Evolutionary conservation across 768 basidiomycete species (phyloP).

Genomic region (Collybia nuda): DNA sequence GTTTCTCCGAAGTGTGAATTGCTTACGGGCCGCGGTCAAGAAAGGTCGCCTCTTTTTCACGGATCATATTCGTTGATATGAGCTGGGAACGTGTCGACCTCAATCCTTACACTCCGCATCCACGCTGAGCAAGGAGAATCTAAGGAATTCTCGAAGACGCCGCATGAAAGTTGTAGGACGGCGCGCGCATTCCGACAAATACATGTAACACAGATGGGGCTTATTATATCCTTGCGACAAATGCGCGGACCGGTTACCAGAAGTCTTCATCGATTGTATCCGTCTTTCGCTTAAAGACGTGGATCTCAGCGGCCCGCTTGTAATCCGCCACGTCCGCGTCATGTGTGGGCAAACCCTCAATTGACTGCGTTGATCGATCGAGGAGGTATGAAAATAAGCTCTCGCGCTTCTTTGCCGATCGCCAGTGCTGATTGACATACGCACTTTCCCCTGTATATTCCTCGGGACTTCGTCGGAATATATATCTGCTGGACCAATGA

Average conservation of each 20-base stretch:
- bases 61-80: slow-evolving; percentile 4
- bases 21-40: background rate
- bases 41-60: slow-evolving; percentile 4
- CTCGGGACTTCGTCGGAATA: slow-evolving; percentile 26
- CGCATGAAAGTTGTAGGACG: no score
- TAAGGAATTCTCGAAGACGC: no score
- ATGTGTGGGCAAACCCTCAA: background rate
- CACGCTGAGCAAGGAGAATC: no score
- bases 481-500: slow-evolving; percentile 3
- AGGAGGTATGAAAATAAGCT: slow-evolving; percentile 32
- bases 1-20: background rate
- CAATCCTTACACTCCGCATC: no score
- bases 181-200: no score
- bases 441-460: slow-evolving; percentile 11
- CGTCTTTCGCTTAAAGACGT: no score
- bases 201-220: no score
- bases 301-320: slow-evolving; percentile 7
- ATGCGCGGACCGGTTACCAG: no score
- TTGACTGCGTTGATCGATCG: slow-evolving; percentile 20
- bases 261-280: no score
- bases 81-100: background rate
- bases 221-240: no score
- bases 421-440: background rate
- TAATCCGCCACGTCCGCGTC: slow-evolving; percentile 4
- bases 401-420: slow-evolving; percentile 19